A percentile compares a stretch with the other conserved stretches of the same genome.
Conservation (phyloP, 2,329 filamentous ascomycete genomes). For the Paraphaeosphaeria minitans region DNA sequence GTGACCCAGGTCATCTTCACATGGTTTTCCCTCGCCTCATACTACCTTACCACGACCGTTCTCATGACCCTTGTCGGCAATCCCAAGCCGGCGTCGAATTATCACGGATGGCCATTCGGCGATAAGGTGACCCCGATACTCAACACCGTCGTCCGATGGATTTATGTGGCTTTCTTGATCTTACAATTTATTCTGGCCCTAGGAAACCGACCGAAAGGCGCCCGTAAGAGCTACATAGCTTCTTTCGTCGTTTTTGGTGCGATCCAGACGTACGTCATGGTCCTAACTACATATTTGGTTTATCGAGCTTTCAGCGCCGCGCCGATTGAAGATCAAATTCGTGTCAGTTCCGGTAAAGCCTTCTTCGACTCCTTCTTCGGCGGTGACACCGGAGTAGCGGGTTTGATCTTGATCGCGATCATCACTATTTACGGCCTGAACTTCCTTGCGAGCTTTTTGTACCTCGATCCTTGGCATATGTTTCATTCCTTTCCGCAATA, state of each 20-base stretch:
- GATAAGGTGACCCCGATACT: conserved; percentile 83
- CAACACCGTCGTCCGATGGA: conserved; percentile 88
- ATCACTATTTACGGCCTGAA: conserved; percentile 95
- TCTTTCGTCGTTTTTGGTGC: conserved; percentile 87
- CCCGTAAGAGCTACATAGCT: conserved; percentile 85
- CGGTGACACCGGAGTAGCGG: conserved; percentile 69
- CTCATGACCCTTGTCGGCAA: conserved; percentile 96
- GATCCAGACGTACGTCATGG: conserved; percentile 87
- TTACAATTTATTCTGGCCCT: conserved; percentile 96
- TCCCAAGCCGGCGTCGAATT: conserved; percentile 21
- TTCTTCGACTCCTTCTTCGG: conserved; percentile 81
- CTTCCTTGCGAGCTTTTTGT: conserved; percentile 95
- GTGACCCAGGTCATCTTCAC: conserved; percentile 83
- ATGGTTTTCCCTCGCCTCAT: conserved; percentile 81
- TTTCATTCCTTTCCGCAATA: conserved; percentile 98
- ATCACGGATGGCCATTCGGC: conserved; percentile 84
- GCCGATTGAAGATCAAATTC: conserved; percentile 64
- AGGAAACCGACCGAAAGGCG: conserved; percentile 94
- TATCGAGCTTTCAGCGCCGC: conserved; percentile 72
- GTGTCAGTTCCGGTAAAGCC: conserved; percentile 64
- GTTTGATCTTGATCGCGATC: conserved; percentile 92
- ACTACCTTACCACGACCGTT: conserved; percentile 94
- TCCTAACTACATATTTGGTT: conserved; percentile 87
- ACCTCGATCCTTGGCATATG: conserved; percentile 99
- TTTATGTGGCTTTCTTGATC: conserved; percentile 88